Conservation (phyloP, 225 moss, liverwort and hornwort species). For the Neckera pumila region DNA sequence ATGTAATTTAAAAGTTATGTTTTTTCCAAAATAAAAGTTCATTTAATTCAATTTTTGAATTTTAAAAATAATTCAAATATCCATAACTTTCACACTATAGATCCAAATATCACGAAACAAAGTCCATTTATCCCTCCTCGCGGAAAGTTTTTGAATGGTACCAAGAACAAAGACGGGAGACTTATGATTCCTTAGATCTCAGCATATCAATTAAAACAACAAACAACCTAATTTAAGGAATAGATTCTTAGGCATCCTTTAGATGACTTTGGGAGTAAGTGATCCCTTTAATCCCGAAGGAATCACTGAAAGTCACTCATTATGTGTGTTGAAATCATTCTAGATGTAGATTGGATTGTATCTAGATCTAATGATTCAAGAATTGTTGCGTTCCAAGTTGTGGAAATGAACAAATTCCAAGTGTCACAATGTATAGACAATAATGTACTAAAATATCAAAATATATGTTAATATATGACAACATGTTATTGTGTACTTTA, state of each 20-base stretch:
- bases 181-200: rapidly evolving
- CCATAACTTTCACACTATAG: too few relatives aligned
- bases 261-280: background rate
- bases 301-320: rapidly evolving
- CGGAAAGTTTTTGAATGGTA: rapidly evolving
- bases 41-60: too few relatives aligned
- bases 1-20: too few relatives aligned
- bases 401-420: rapidly evolving
- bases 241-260: too few relatives aligned
- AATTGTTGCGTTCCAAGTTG: background rate
- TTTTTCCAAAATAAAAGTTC: too few relatives aligned
- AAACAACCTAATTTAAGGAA: too few relatives aligned
- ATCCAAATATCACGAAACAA: too few relatives aligned
- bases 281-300: too few relatives aligned
- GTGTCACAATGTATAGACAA: background rate
- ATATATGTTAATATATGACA: background rate
- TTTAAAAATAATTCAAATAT: too few relatives aligned
- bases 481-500: background rate
- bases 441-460: background rate
- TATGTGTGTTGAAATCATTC: background rate
- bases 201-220: too few relatives aligned
- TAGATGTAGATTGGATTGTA: rapidly evolving
- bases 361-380: background rate
- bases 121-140: rapidly evolving
- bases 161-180: rapidly evolving